Conservation (phyloP, 2,329 filamentous ascomycete genomes). For the Aureobasidium zeae region DNA sequence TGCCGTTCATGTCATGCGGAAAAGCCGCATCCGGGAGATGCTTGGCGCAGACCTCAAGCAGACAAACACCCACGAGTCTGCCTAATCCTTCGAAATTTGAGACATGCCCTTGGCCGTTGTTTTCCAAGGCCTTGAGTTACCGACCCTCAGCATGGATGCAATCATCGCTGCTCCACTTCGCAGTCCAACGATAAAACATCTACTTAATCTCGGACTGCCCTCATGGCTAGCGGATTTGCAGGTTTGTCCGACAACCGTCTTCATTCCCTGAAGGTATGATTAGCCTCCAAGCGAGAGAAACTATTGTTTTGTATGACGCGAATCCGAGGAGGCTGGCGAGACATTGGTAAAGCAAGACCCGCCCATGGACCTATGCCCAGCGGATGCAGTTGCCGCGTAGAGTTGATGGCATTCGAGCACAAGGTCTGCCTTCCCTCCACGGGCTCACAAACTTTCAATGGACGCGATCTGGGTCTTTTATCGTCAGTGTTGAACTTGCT, state of each 20-base stretch:
- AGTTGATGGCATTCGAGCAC: too few species aligned
- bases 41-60: neutral
- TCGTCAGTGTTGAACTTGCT: neutral
- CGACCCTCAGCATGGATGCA: too few species aligned
- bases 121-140: too few species aligned
- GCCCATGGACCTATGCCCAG: neutral
- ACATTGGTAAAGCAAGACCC: constrained; percentile 14
- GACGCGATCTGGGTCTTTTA: neutral
- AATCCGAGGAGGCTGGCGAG: neutral
- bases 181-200: too few species aligned
- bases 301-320: constrained; percentile 4
- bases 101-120: neutral
- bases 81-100: neutral
- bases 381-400: neutral
- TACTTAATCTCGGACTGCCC: too few species aligned
- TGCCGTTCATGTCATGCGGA: neutral
- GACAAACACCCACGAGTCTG: neutral
- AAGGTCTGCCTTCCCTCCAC: neutral
- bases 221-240: too few species aligned
- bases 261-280: neutral
- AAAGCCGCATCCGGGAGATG: neutral
- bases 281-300: neutral
- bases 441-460: neutral
- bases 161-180: too few species aligned
- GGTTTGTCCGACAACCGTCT: constrained; percentile 6